phyloP scores from a whole-genome alignment of 2,329 filamentous ascomycete genomes.

The Zymoseptoria ardabiliae region DNA sequence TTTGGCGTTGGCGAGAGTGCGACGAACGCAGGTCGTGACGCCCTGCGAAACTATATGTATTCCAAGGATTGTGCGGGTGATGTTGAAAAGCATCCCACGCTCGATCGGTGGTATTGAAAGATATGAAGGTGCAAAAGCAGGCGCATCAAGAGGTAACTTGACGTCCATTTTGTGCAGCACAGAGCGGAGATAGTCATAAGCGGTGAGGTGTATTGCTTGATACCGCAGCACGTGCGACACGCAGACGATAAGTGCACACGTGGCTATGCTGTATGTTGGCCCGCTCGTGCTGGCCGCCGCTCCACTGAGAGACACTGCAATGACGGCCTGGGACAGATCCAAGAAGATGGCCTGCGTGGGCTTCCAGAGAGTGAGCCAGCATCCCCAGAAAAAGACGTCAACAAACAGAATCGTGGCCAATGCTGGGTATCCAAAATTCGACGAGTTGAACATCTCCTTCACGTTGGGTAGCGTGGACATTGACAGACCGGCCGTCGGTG shows the following conservation, averaged over 20 bases:
- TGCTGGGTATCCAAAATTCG: conserved; percentile 70
- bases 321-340: conserved; percentile 86
- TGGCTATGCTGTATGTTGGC: conserved; percentile 63
- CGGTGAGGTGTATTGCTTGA: conserved; percentile 38
- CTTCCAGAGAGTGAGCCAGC: conserved; percentile 78
- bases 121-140: conserved; percentile 25
- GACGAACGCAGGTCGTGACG: conserved; percentile 30
- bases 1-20: conserved; percentile 30
- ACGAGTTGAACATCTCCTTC: conserved; percentile 84
- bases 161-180: conserved; percentile 31
- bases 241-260: conserved; percentile 62
- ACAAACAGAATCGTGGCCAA: conserved; percentile 76
- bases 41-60: conserved; percentile 33
- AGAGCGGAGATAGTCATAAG: conserved; percentile 32
- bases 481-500: conserved; percentile 61
- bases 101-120: conserved; percentile 24
- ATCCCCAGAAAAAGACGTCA: conserved; percentile 72
- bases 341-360: conserved; percentile 82
- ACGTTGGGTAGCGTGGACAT: conserved; percentile 64
- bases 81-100: conserved; percentile 26
- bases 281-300: conserved; percentile 63
- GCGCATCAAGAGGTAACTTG: conserved; percentile 24
- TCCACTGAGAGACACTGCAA: conserved; percentile 82
- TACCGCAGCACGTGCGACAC: conserved; percentile 46
- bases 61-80: conserved; percentile 28